Percentiles rank a stretch among this genome's conserved stretches.
Conservation (phyloP, 2,329 filamentous ascomycete genomes). For the Aspergillus versicolor region DNA sequence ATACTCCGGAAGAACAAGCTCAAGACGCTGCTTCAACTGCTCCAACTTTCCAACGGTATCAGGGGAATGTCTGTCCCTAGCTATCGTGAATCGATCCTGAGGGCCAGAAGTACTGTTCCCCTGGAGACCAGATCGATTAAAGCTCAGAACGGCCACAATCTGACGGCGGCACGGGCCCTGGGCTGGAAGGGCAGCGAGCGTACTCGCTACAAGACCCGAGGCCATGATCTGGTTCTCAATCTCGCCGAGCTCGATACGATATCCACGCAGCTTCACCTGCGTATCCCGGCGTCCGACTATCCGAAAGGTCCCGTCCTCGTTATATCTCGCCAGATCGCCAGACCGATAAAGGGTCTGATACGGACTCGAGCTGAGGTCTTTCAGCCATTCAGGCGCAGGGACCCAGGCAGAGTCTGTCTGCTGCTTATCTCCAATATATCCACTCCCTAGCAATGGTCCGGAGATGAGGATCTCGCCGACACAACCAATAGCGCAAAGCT, state of each 20-base stretch:
- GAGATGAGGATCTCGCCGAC: neutral
- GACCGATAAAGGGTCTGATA: neutral
- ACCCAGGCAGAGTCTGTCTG: too few species aligned
- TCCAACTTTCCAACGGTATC: neutral
- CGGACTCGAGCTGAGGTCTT: too few species aligned
- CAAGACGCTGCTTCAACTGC: neutral
- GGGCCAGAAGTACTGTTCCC: neutral
- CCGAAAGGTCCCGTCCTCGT: neutral
- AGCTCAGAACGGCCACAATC: neutral
- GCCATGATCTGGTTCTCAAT: neutral
- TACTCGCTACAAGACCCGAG: neutral
- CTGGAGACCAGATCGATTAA: neutral
- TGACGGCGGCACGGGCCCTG: neutral
- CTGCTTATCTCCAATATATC: neutral
- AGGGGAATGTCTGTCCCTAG: neutral
- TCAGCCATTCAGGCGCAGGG: too few species aligned
- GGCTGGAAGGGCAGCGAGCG: neutral
- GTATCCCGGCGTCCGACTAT: neutral
- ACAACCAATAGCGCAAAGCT: neutral
- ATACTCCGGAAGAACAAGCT: neutral
- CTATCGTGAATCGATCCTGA: neutral
- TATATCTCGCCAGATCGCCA: neutral
- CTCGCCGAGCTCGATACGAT: neutral
- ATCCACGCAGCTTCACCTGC: neutral
- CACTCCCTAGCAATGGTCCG: neutral